Evolutionary conservation across 2,329 filamentous ascomycete genomes (phyloP).

Genomic region (Grosmannia serpens): DNA sequence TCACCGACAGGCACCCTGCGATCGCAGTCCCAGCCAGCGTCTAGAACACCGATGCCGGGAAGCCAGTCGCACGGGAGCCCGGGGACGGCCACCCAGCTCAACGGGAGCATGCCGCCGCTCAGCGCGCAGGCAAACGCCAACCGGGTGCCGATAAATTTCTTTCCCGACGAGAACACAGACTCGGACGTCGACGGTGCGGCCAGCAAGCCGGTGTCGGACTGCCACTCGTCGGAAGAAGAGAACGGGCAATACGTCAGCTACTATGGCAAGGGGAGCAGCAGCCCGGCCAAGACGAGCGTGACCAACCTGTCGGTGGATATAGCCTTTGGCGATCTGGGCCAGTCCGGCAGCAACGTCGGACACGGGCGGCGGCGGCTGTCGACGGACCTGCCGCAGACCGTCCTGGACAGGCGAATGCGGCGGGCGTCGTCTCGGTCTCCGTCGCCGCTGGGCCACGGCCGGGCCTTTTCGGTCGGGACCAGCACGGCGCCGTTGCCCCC

Average conservation of each 20-base stretch:
- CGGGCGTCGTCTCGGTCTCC: constrained; percentile 40
- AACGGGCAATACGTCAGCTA: constrained; percentile 26
- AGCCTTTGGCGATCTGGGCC: constrained; percentile 35
- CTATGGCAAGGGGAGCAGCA: constrained; percentile 22
- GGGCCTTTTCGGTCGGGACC: constrained; percentile 30
- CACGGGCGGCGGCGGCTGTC: constrained; percentile 32
- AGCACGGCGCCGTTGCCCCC: constrained; percentile 28
- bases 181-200: constrained; percentile 32
- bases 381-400: constrained; percentile 41
- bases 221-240: constrained; percentile 35
- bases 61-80: constrained; percentile 16
- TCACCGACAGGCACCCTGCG: constrained; percentile 42
- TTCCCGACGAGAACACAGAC: constrained; percentile 38
- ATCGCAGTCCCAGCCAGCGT: constrained; percentile 56
- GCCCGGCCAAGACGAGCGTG: constrained; percentile 14
- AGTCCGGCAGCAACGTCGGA: constrained; percentile 4
- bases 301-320: constrained; percentile 26
- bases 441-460: constrained; percentile 40
- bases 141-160: constrained; percentile 41
- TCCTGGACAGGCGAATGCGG: constrained; percentile 41
- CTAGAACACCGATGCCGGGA: constrained; percentile 27
- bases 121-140: constrained; percentile 31
- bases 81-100: constrained; percentile 5
- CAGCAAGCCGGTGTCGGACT: constrained; percentile 27
- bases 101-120: constrained; percentile 23